Base-by-base conservation (phyloP, 2,329 filamentous ascomycete species). In the Aspergillus caelatus region DNA sequence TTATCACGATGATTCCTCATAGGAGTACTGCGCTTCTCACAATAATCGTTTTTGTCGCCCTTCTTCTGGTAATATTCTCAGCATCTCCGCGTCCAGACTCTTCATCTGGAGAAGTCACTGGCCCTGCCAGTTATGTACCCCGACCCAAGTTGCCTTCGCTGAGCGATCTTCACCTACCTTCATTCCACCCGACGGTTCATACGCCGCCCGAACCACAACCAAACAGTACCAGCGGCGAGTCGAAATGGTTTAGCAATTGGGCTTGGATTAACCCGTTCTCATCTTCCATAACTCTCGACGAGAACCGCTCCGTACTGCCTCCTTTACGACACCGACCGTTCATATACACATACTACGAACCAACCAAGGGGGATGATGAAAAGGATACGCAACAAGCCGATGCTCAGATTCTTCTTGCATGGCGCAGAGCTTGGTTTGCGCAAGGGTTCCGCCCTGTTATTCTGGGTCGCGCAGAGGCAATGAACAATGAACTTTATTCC, bases 351-450 rank as follows among this genome's bases (percentile, higher is more conserved):
- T 98, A 94, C 78, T 97, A 96, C 76, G 93, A 97, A 72, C 82
- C 86, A 12, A 87, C 86, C 5, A 76, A 83, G 21, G 83, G 84
- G 71, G 89, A 89, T 76, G 85, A 90, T 36, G 83, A 85, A 56
- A 85, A 85, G 21, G 84, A 86, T 12, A 14, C 45, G 57, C 86
- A 86, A 70, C 86, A 91, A 64, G 91, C 92, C 4, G 92, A 97
- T 75, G 90, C 90, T 72, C 86, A 89, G 63, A 80, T 98, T 63
- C 84, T 98, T 56, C 81, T 96, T 62, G 90, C 91, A 59, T 98
- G 95, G 95, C 87, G 94, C 64, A 87, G 93, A 53, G 94, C 94
- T 3, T 98, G 94, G 93, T 98, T 93, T 92, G 93, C 94, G 0
- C 89, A 96, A 72, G 95, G 94, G 12, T 97, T 98, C 80, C 88